Evolutionary conservation across 805 yeast genomes (phyloP).

Genomic region (Komagataella pastoris): DNA sequence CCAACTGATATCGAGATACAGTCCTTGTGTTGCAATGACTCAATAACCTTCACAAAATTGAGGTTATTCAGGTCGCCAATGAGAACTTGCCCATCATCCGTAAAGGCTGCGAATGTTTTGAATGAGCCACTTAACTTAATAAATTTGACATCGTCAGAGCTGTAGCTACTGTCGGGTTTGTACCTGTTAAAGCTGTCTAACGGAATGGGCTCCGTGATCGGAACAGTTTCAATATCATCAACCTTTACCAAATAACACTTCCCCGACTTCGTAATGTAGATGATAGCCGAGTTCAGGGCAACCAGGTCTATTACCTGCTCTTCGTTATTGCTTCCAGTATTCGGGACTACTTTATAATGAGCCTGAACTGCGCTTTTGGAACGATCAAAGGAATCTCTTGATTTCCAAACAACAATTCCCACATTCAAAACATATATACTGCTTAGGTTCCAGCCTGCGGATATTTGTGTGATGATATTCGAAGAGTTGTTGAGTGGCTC

Average conservation of each 20-base stretch:
- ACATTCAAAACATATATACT: slow-evolving; percentile 31
- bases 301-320: slow-evolving; percentile 36
- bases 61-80: slow-evolving; percentile 19
- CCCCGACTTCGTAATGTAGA: slow-evolving; percentile 35
- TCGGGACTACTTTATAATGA: slow-evolving; percentile 25
- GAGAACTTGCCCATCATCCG: slow-evolving; percentile 33
- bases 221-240: slow-evolving; percentile 8
- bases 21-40: slow-evolving; percentile 30
- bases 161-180: slow-evolving; percentile 11
- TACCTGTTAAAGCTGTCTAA: slow-evolving; percentile 19
- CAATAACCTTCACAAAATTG: slow-evolving; percentile 13
- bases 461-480: slow-evolving; percentile 28
- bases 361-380: slow-evolving; percentile 20
- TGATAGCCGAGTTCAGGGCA: slow-evolving; percentile 36
- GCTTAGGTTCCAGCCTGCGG: slow-evolving; percentile 58
- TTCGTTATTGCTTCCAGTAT: slow-evolving; percentile 20
- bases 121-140: slow-evolving; percentile 42
- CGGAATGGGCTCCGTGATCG: slow-evolving; percentile 8
- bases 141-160: slow-evolving; percentile 18
- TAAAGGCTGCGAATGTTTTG: slow-evolving; percentile 39
- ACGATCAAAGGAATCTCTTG: slow-evolving; percentile 12
- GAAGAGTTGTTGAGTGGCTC: slow-evolving; percentile 2
- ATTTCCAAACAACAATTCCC: slow-evolving; percentile 50
- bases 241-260: slow-evolving; percentile 22
- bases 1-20: slow-evolving; percentile 52